Conservation (phyloP, 1,284 basidiomycete species). For the Leucoagaricus sp. region DNA sequence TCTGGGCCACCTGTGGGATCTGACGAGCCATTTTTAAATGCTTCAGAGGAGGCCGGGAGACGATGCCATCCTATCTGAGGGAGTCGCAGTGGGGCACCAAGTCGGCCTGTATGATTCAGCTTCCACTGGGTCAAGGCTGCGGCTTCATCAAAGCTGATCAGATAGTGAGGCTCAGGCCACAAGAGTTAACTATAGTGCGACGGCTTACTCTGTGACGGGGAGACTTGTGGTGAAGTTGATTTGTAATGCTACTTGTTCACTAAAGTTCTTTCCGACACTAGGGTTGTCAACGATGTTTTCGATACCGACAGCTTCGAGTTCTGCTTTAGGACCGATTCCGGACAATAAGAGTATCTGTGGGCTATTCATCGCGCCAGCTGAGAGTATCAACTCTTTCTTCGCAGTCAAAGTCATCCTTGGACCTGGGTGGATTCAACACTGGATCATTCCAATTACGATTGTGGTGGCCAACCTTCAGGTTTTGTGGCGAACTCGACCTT, state of each 20-base stretch:
- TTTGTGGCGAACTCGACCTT: slow-evolving; percentile 11
- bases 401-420: slow-evolving; percentile 15
- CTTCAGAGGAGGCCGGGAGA: background rate
- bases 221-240: background rate
- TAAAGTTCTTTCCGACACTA: slow-evolving; percentile 18
- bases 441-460: background rate
- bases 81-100: background rate
- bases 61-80: slow-evolving; percentile 11
- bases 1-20: slow-evolving; percentile 16
- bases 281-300: slow-evolving; percentile 19
- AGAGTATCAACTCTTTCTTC: slow-evolving; percentile 23
- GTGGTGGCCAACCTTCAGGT: background rate
- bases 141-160: slow-evolving; percentile 1
- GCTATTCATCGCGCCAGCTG: slow-evolving; percentile 22
- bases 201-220: background rate
- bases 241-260: slow-evolving; percentile 12
- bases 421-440: background rate
- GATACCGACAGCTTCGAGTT: slow-evolving; percentile 18
- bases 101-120: slow-evolving; percentile 9
- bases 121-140: slow-evolving; percentile 2
- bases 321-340: slow-evolving; percentile 21
- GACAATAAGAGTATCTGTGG: slow-evolving; percentile 25
- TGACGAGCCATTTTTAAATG: background rate
- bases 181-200: no score
- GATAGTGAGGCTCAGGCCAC: background rate